Evolutionary conservation across 352 stramenopile genomes (phyloP).

Genomic region (Globisporangium spinosum): DNA sequence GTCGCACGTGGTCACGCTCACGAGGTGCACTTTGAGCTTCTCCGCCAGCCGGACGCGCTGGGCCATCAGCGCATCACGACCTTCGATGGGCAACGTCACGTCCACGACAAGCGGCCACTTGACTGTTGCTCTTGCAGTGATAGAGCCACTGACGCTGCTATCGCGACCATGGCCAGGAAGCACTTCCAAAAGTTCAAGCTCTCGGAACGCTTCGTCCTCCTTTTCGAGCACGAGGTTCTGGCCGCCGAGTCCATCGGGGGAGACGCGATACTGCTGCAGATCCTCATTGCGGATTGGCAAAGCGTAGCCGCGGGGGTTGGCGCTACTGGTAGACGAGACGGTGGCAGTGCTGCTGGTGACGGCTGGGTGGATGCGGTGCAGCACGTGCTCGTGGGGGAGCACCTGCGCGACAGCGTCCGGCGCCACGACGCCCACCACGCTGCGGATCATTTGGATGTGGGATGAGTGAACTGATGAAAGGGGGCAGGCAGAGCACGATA

Average conservation of each 20-base stretch:
- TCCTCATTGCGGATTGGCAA: conserved; percentile 54
- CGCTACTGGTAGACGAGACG: not conserved
- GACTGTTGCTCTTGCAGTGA: not conserved
- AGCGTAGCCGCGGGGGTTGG: not conserved
- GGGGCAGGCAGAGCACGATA: no score
- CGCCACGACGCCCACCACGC: conserved; percentile 39
- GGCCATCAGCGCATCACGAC: conserved; percentile 35
- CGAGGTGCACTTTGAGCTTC: conserved; percentile 42
- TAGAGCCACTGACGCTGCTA: not conserved
- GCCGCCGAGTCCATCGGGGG: conserved; percentile 32
- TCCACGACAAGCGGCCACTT: conserved; percentile 41
- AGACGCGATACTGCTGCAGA: conserved; percentile 44
- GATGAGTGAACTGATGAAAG: no score
- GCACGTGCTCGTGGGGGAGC: conserved; percentile 58
- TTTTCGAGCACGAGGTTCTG: conserved; percentile 57
- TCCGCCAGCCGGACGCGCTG: conserved; percentile 30
- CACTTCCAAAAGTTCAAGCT: conserved; percentile 40
- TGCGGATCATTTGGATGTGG: conserved; percentile 41
- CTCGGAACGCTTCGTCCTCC: conserved; percentile 74
- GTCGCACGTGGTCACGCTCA: conserved; percentile 58
- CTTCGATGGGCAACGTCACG: conserved; percentile 44
- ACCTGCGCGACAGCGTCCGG: conserved; percentile 32
- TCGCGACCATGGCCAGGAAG: not conserved
- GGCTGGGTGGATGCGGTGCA: conserved; percentile 29
- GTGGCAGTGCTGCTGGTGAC: not conserved